Evolutionary conservation across 208 protist species (phyloP).

Genomic region (Leishmania mexicana): DNA sequence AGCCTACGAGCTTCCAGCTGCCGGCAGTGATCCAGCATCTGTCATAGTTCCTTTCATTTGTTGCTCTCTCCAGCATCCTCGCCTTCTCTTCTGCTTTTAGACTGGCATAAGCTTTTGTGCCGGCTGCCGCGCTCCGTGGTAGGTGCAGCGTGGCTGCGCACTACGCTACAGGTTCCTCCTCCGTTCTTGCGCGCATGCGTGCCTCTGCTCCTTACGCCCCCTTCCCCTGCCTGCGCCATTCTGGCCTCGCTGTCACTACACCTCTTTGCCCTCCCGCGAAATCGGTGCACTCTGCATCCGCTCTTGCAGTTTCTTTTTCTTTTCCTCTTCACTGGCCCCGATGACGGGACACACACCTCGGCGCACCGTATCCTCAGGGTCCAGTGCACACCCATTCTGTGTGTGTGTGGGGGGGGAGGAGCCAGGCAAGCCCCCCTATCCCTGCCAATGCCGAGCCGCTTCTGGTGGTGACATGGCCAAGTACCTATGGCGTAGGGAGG

Average conservation of each 20-base stretch:
- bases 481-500: background rate
- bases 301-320: background rate
- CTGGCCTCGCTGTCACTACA: background rate
- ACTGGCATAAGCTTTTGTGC: background rate
- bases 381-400: background rate
- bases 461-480: background rate
- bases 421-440: background rate
- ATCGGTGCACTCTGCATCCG: background rate
- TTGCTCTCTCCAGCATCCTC: background rate
- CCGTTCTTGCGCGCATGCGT: background rate
- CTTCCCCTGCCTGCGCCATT: background rate
- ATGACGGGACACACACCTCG: background rate
- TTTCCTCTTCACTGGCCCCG: too few species aligned
- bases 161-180: background rate
- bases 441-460: background rate
- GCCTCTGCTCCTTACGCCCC: background rate
- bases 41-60: slow-evolving; percentile 13
- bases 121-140: background rate
- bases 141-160: background rate
- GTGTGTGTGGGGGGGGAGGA: background rate
- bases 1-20: slow-evolving; percentile 42
- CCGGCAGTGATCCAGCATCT: slow-evolving; percentile 44
- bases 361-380: background rate
- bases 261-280: background rate
- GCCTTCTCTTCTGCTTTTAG: background rate